phyloP scores from a whole-genome alignment of 148 eudicot species.

The Arctostaphylos glauca region DNA sequence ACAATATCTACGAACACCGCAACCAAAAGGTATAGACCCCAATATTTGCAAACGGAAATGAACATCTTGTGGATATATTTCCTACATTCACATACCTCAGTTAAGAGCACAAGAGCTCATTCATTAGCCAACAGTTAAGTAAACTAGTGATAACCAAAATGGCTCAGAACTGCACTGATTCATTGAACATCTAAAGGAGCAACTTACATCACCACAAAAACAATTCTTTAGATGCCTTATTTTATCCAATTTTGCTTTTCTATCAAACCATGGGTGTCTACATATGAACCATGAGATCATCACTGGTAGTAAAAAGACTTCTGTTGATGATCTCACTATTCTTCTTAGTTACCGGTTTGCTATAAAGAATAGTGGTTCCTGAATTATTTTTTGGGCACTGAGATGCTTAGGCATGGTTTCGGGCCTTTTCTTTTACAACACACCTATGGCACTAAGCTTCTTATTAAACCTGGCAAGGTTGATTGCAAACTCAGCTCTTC shows the following conservation, averaged over 20 bases:
- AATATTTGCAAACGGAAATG: neutral
- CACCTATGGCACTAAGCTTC: too few species aligned
- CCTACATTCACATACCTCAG: too few species aligned
- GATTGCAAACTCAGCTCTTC: too few species aligned
- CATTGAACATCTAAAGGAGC: constrained; percentile 6
- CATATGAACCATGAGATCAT: neutral
- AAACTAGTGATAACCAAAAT: neutral
- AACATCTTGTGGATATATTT: neutral
- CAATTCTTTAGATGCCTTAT: neutral
- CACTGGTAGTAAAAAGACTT: too few species aligned
- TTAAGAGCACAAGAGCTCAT: neutral
- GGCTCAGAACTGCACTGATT: neutral
- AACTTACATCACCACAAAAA: neutral
- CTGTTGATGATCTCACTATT: too few species aligned
- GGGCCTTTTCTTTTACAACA: too few species aligned
- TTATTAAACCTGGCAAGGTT: too few species aligned
- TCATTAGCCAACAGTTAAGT: neutral
- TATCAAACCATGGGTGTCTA: neutral
- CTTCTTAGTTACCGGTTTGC: too few species aligned
- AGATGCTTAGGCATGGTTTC: too few species aligned
- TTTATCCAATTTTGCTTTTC: neutral
- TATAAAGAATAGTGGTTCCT: too few species aligned
- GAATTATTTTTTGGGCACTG: too few species aligned
- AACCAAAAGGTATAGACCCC: neutral
- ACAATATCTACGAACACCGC: neutral